A percentile compares a stretch with the other conserved stretches of the same genome.
phyloP scores from a whole-genome alignment of 306 rosid genomes.

The Senna tora region DNA sequence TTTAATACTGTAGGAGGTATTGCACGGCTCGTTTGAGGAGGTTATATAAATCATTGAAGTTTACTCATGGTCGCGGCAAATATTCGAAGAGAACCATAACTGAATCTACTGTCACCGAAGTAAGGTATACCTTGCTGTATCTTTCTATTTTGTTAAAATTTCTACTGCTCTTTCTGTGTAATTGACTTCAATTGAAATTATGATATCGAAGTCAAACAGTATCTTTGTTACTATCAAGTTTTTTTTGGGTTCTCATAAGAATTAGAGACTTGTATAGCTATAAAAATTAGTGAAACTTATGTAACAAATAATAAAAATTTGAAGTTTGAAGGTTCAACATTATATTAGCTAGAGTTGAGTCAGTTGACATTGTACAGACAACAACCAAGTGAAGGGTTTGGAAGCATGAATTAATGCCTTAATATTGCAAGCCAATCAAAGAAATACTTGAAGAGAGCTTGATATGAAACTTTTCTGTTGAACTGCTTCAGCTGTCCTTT shows the following conservation, averaged over 20 bases:
- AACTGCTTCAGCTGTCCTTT: conserved; percentile 1
- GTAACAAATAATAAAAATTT: background rate
- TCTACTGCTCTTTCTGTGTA: conserved; percentile 13
- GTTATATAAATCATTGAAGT: conserved; percentile 88
- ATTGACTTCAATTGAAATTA: conserved; percentile 19
- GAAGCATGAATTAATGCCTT: background rate
- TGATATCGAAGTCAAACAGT: conserved; percentile 27
- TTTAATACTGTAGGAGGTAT: conserved; percentile 66
- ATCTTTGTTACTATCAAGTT: conserved; percentile 14
- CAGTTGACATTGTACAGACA: background rate
- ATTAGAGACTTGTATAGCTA: background rate
- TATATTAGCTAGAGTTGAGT: background rate
- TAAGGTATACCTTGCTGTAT: conserved; percentile 55
- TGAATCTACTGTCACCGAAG: conserved; percentile 87
- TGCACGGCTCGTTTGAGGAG: conserved; percentile 96
- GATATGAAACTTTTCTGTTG: background rate
- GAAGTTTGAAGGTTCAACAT: background rate
- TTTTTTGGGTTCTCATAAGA: conserved; percentile 12
- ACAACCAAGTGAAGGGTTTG: background rate
- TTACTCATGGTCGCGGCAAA: conserved; percentile 98
- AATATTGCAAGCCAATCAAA: conserved; percentile 10
- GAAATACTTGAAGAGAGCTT: background rate
- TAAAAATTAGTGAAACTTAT: background rate
- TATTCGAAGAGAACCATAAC: conserved; percentile 65
- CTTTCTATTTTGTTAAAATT: background rate